Conservation (phyloP, 192 early-diverging fungal genomes). For the Entomortierella chlamydospora region DNA sequence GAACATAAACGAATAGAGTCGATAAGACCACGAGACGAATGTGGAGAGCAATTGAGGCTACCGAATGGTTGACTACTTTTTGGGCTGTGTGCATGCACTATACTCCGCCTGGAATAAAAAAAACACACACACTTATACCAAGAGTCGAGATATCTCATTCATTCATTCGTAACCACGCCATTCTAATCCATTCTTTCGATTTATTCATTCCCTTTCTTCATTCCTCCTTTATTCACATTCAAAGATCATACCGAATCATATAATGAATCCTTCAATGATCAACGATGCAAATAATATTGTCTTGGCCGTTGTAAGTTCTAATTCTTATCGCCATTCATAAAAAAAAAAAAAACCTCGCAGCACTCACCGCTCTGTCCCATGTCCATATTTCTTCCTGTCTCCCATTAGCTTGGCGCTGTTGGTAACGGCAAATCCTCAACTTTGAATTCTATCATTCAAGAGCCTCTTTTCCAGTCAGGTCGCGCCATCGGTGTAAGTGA, state of each 20-base stretch:
- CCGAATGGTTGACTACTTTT: neutral
- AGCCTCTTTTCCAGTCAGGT: conserved; percentile 58
- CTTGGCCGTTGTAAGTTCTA: conserved; percentile 35
- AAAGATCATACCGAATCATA: neutral
- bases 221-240: neutral
- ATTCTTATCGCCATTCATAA: too few species aligned
- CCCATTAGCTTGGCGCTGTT: conserved; percentile 53
- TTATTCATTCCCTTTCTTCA: neutral
- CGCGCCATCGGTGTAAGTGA: conserved; percentile 51
- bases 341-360: neutral
- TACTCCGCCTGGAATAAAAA: neutral
- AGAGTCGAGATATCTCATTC: neutral
- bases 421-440: conserved; percentile 67
- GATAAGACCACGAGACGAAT: neutral
- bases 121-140: neutral
- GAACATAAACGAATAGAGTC: neutral
- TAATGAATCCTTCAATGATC: conserved; percentile 17
- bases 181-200: neutral
- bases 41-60: neutral
- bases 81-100: neutral
- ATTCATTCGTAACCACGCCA: neutral
- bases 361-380: neutral
- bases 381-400: neutral
- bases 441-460: conserved; percentile 62
- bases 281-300: conserved; percentile 53